Conservation (phyloP, 306 rosid genomes). For the Coriaria nepalensis region DNA sequence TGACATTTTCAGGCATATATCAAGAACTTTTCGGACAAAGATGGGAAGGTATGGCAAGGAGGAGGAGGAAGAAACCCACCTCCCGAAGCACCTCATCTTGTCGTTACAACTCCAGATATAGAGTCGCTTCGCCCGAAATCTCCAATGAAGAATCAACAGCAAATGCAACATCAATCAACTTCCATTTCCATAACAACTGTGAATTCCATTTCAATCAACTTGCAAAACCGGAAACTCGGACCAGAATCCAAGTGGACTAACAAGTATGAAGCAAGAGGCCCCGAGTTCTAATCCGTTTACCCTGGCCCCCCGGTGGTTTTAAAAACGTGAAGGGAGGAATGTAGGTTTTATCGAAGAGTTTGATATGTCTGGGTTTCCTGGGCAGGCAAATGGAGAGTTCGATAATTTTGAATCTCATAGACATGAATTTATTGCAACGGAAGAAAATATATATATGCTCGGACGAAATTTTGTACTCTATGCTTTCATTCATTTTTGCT, state of each 20-base stretch:
- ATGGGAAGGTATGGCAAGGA: slow-evolving; percentile 96
- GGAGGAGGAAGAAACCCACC: slow-evolving; percentile 99
- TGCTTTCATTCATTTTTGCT: too few relatives aligned
- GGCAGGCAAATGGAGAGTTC: slow-evolving; percentile 39
- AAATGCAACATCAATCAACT: slow-evolving; percentile 60
- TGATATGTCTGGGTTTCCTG: slow-evolving; percentile 59
- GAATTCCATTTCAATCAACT: slow-evolving; percentile 39
- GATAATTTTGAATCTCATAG: slow-evolving; percentile 64
- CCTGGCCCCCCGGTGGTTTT: slow-evolving; percentile 63
- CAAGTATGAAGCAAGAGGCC: slow-evolving; percentile 41
- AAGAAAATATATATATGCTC: too few relatives aligned
- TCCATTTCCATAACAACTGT: slow-evolving; percentile 51
- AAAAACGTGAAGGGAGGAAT: slow-evolving; percentile 61
- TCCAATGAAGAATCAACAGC: slow-evolving; percentile 99
- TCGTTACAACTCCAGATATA: slow-evolving; percentile 80
- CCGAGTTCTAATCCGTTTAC: slow-evolving; percentile 56
- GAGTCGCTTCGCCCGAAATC: slow-evolving; percentile 94
- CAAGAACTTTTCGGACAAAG: slow-evolving; percentile 76
- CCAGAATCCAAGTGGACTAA: slow-evolving; percentile 35
- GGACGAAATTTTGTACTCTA: too few relatives aligned
- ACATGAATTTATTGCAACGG: slow-evolving; percentile 72
- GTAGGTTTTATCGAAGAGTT: slow-evolving; percentile 53
- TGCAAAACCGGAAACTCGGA: slow-evolving; percentile 71
- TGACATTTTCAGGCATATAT: slow-evolving; percentile 50
- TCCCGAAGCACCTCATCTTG: slow-evolving; percentile 95